phyloP scores from a whole-genome alignment of 2,329 filamentous ascomycete species.

The Alternaria triticina region DNA sequence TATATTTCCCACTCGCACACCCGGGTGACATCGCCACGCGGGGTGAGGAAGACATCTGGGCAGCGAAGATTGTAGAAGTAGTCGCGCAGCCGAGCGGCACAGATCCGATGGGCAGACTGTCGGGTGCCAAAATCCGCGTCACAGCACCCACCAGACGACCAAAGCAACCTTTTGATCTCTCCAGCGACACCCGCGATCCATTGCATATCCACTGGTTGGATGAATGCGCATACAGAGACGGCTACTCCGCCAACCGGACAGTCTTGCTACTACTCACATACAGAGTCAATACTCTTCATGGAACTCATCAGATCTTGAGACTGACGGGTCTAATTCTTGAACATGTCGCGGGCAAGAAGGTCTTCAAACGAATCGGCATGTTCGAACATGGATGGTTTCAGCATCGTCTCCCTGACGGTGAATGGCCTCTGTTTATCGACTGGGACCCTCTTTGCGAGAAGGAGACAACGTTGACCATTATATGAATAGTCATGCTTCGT shows the following conservation, averaged over 20 bases:
- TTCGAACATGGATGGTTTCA: background rate
- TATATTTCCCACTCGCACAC: background rate
- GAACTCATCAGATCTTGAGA: background rate
- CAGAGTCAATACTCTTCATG: background rate
- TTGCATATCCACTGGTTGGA: background rate
- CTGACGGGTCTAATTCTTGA: background rate
- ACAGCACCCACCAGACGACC: background rate
- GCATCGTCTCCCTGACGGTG: background rate
- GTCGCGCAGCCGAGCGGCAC: background rate
- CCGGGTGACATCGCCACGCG: too few species aligned
- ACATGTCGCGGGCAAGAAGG: background rate
- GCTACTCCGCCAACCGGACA: background rate
- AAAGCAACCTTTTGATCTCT: background rate
- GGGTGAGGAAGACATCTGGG: too few species aligned
- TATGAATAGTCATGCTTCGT: background rate
- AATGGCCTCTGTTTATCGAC: background rate
- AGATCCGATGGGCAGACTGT: background rate
- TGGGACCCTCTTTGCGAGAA: background rate
- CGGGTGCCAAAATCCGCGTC: background rate
- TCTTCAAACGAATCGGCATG: background rate
- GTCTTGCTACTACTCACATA: background rate
- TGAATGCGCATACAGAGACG: background rate
- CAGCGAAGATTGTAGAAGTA: background rate
- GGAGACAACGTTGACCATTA: background rate
- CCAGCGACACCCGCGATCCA: rapidly evolving